A percentile compares a stretch with the other conserved stretches of the same genome.
Evolutionary conservation across 495 filamentous ascomycete species (phyloP).

Genomic region (Cryomyces minteri): DNA sequence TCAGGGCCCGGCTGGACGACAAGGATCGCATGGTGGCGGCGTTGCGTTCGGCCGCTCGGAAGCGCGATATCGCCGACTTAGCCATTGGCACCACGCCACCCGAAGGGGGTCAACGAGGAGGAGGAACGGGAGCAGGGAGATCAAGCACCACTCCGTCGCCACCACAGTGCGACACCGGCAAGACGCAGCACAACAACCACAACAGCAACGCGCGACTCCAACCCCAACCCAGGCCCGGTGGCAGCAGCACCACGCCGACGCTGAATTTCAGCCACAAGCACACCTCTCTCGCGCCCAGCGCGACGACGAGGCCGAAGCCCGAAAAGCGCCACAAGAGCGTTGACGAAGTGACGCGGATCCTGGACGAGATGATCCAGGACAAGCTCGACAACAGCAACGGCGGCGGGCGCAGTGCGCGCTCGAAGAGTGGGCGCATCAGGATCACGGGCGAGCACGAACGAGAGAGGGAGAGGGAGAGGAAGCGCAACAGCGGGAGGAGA

Average conservation of each 20-base stretch:
- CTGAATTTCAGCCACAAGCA: background rate
- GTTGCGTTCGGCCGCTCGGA: slow-evolving; percentile 68
- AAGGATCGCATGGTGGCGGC: slow-evolving; percentile 89
- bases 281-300: background rate
- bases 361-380: slow-evolving; percentile 90
- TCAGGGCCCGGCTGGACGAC: slow-evolving; percentile 79
- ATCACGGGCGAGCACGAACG: no score
- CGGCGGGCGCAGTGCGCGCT: no score
- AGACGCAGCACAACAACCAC: background rate
- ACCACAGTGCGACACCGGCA: background rate
- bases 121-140: background rate
- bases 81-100: slow-evolving; percentile 20
- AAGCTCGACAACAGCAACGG: slow-evolving; percentile 35
- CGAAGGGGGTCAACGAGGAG: background rate
- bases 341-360: slow-evolving; percentile 74
- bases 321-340: slow-evolving; percentile 34
- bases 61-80: slow-evolving; percentile 63
- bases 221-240: background rate
- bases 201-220: background rate
- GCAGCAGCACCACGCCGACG: background rate
- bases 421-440: no score
- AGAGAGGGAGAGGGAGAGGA: no score
- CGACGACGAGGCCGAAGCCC: slow-evolving; percentile 21
- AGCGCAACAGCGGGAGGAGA: no score
- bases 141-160: background rate